These are phyloP conservation scores for Urochloa ruziziensis DNA, from an alignment of 176 grass and related monocot species.

Conservation along the genomic window DNA sequence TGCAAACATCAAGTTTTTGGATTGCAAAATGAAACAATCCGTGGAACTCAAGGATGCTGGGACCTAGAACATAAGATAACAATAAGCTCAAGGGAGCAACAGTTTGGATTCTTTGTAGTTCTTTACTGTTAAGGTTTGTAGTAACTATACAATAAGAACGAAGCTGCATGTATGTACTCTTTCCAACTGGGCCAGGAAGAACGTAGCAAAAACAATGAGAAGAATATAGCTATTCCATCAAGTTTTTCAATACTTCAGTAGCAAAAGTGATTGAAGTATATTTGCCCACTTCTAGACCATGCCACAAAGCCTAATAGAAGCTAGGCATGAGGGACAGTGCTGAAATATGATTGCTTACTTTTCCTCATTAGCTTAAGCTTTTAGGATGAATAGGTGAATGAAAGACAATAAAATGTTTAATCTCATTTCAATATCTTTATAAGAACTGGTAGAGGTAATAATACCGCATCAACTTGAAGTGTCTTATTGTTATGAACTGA, in stretches of 20 bases:
- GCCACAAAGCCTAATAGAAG: not conserved
- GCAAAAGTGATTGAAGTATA: not conserved
- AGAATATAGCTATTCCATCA: not conserved
- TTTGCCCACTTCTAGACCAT: not conserved
- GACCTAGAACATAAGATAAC: slow-evolving; percentile 59
- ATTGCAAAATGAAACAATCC: slow-evolving; percentile 89
- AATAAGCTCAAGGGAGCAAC: slow-evolving; percentile 18
- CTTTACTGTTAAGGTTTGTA: slow-evolving; percentile 1
- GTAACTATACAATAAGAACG: not conserved
- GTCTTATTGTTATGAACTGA: slow-evolving; percentile 76
- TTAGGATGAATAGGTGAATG: not conserved
- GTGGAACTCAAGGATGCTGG: slow-evolving; percentile 65
- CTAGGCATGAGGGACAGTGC: not conserved
- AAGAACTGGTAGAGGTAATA: slow-evolving; percentile 15
- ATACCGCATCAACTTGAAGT: slow-evolving; percentile 92
- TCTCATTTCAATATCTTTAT: not conserved
- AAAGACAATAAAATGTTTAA: not conserved
- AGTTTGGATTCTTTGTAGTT: not conserved
- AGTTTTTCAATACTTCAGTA: slow-evolving; percentile 8
- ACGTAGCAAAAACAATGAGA: not conserved
- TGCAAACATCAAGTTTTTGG: slow-evolving; percentile 62
- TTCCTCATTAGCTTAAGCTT: not conserved
- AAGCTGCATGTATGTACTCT: not conserved
- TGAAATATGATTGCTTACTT: not conserved
- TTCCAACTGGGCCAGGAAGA: not conserved